Conservation (phyloP, 768 basidiomycete species). For the Leccinum rimulosum region DNA sequence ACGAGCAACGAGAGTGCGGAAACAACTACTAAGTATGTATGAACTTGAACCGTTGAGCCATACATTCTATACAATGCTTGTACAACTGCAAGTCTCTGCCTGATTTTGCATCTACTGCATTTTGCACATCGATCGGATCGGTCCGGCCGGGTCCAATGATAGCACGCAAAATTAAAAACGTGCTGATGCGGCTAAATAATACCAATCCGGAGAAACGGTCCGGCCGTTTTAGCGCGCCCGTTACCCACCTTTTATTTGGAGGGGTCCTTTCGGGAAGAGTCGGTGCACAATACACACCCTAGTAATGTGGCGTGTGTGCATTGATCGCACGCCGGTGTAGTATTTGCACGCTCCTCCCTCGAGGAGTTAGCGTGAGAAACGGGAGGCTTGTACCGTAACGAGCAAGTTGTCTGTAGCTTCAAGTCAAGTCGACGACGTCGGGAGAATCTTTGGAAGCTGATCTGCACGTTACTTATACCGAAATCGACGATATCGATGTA, state of each 20-base stretch:
- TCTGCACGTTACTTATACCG: slow-evolving; percentile 2
- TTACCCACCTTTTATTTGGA: no score
- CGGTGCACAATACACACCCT: background rate
- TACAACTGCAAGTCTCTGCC: no score
- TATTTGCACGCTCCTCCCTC: background rate
- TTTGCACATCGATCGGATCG: background rate
- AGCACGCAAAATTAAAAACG: background rate
- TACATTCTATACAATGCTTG: no score
- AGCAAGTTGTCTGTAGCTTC: background rate
- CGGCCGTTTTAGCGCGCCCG: background rate
- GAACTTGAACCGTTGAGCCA: no score
- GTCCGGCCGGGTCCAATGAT: background rate
- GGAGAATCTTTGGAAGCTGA: slow-evolving; percentile 1
- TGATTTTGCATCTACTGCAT: no score
- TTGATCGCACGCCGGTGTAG: background rate
- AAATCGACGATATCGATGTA: background rate
- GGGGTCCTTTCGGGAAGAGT: background rate
- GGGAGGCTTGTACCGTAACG: background rate
- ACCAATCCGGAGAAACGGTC: background rate
- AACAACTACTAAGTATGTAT: no score
- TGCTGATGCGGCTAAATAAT: background rate
- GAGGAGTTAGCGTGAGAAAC: background rate
- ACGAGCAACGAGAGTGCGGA: no score
- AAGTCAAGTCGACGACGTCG: background rate
- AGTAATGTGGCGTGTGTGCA: background rate